phyloP scores from a whole-genome alignment of 2,329 filamentous ascomycete species.

The Beauveria sp. region DNA sequence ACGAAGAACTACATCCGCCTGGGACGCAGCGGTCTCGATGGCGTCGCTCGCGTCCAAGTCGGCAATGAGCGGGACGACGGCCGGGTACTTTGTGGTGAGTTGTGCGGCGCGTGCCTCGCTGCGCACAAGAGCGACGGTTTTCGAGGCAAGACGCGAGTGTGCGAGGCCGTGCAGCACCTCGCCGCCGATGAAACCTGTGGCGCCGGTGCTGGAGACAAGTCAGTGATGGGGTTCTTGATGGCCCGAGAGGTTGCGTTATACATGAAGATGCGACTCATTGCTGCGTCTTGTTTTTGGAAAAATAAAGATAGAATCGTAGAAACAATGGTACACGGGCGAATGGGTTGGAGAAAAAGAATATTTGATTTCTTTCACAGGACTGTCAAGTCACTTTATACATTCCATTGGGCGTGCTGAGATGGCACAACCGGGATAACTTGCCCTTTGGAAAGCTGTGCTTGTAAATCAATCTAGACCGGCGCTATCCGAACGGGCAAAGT shows the following conservation, averaged over 20 bases:
- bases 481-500: background rate
- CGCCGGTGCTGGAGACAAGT: slow-evolving; percentile 12
- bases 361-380: background rate
- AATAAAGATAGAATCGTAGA: background rate
- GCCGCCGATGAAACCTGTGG: slow-evolving; percentile 18
- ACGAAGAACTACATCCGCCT: slow-evolving; percentile 37
- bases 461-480: background rate
- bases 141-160: slow-evolving; percentile 13
- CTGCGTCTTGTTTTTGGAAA: background rate
- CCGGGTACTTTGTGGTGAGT: slow-evolving; percentile 10
- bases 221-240: background rate
- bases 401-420: background rate
- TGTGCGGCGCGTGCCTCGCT: slow-evolving; percentile 13
- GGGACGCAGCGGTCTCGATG: slow-evolving; percentile 37
- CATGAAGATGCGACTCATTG: slow-evolving; percentile 5
- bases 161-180: slow-evolving; percentile 14
- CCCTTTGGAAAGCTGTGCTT: background rate
- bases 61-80: slow-evolving; percentile 28
- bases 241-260: background rate
- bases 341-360: no score
- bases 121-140: slow-evolving; percentile 15
- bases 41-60: slow-evolving; percentile 32
- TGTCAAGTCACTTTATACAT: background rate
- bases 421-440: background rate
- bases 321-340: background rate